Evolutionary conservation across 2,329 filamentous ascomycete genomes (phyloP), one percentile per base, ranked within the genome.

Genomic region (Bipolaris cookei): DNA sequence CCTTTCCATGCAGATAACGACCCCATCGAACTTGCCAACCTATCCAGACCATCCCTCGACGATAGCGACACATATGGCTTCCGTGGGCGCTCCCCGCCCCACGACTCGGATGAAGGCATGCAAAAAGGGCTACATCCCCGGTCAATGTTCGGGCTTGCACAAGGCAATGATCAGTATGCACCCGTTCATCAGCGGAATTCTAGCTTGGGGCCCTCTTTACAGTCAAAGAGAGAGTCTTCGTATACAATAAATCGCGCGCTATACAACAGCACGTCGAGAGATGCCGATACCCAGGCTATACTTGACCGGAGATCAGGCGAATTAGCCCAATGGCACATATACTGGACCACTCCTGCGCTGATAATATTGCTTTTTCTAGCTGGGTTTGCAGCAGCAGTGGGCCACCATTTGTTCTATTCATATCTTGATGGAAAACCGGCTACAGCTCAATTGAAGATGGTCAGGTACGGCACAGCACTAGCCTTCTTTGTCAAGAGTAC

Each of bases 401-500:
- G 68, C 1, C 75, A 77, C 49, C 75, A 77, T 54, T 34, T 73
- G 8, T 76, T 76, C 58, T 77, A 77, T 47, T 35, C 25, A 4
- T 58, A 60, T 16, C 58, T 77, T 41, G 59, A 76, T 41, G 74
- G 74, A 16, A 48, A 68, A 35, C 64, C 66, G 6, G 70, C 74
- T 0, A 61, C 60, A 20, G 54, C 73, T 23, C 75, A 77, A 42
- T 52, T 77, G 41, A 66, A 41, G 38, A 76, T 72, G 69, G 66
- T 75, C 3, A 58, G 75, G 20, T 74, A 74, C 20, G 75, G 75
- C 6, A 77, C 73, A 7, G 74, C 74, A 1, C 47, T 77, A 54
- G 74, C 74, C 3, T 77, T 76, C 52, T 77, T 76, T 32, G 69
- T 72, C 1, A 77, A 76, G 56, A 71, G 71, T 32, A 75, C 68